A percentile compares a stretch with the other conserved stretches of the same genome.
Evolutionary conservation across 2,329 filamentous ascomycete species (phyloP).

Genomic region (Hypomyces perniciosus): DNA sequence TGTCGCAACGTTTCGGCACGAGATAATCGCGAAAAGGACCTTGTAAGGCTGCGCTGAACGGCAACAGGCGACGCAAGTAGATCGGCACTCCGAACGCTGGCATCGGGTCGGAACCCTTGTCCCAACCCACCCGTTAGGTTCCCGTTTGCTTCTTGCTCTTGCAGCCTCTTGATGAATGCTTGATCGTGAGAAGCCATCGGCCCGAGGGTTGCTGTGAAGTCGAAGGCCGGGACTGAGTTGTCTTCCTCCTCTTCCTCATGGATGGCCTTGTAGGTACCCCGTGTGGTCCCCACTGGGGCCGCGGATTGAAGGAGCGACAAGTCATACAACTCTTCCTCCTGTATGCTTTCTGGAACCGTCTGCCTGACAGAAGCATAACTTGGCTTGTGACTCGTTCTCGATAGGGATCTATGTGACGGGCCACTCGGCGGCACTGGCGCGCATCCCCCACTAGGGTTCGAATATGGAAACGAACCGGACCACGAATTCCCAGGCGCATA

Average conservation of each 20-base stretch:
- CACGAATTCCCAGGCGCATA: conserved; percentile 19
- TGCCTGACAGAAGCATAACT: conserved; percentile 22
- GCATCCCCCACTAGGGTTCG: conserved; percentile 20
- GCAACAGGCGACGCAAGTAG: conserved; percentile 36
- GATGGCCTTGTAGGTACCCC: conserved; percentile 27
- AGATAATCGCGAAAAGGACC: conserved; percentile 35
- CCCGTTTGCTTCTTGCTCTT: conserved; percentile 49
- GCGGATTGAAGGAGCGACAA: conserved; percentile 38
- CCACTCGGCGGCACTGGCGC: conserved; percentile 21
- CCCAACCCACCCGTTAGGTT: conserved; percentile 54
- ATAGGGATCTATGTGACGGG: conserved; percentile 18
- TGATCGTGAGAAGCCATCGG: conserved; percentile 40
- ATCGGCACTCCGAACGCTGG: conserved; percentile 44
- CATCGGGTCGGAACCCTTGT: conserved; percentile 43
- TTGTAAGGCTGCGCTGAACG: conserved; percentile 31
- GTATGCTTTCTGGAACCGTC: conserved; percentile 24
- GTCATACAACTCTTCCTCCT: conserved; percentile 35
- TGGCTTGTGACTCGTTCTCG: conserved; percentile 20
- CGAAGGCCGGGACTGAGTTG: conserved; percentile 31
- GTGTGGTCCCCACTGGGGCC: conserved; percentile 32
- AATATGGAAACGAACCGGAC: conserved; percentile 26
- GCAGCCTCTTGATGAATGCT: conserved; percentile 39
- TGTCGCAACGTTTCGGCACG: conserved; percentile 40
- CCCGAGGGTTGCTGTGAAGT: conserved; percentile 41
- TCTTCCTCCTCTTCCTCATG: conserved; percentile 24